A percentile compares a stretch with the other conserved stretches of the same genome.
Evolutionary conservation across 495 filamentous ascomycete genomes (phyloP).

Genomic region (Hypoxylon fragiforme): DNA sequence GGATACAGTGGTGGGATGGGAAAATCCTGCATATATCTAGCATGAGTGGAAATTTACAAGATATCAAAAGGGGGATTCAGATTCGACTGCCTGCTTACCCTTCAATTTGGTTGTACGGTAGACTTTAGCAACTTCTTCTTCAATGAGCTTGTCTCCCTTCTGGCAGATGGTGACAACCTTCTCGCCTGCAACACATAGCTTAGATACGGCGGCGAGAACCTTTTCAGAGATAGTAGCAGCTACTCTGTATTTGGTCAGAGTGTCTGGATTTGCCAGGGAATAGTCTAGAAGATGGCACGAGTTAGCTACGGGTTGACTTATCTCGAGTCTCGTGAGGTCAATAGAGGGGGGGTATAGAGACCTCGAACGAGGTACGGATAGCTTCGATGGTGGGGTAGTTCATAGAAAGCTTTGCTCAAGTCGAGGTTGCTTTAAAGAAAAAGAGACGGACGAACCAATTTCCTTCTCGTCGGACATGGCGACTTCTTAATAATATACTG

Average conservation of each 20-base stretch:
- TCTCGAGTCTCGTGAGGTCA: conserved; percentile 20
- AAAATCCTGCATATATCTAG: conserved; percentile 62
- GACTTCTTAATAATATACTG: conserved; percentile 4
- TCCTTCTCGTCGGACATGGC: conserved; percentile 34
- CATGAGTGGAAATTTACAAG: conserved; percentile 22
- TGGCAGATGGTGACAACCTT: conserved; percentile 93
- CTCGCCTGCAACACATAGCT: conserved; percentile 81
- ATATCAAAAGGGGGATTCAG: not conserved
- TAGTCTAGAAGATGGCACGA: conserved; percentile 64
- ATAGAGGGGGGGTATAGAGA: not conserved
- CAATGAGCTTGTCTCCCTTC: conserved; percentile 91
- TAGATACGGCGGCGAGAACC: conserved; percentile 81
- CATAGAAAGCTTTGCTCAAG: conserved; percentile 14
- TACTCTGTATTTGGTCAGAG: conserved; percentile 97
- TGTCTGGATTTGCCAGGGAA: conserved; percentile 93
- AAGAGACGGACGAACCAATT: conserved; percentile 25
- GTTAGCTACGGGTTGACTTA: conserved; percentile 18
- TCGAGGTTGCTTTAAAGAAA: not conserved
- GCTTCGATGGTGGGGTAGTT: conserved; percentile 26
- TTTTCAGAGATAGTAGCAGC: conserved; percentile 93
- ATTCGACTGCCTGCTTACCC: conserved; percentile 54
- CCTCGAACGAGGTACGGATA: conserved; percentile 9
- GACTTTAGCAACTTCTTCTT: conserved; percentile 91
- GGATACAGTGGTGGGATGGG: conserved; percentile 94
- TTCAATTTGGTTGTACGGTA: conserved; percentile 99